Base-by-base conservation (phyloP, 2,329 filamentous ascomycete genomes). In the Colletotrichum sidae region DNA sequence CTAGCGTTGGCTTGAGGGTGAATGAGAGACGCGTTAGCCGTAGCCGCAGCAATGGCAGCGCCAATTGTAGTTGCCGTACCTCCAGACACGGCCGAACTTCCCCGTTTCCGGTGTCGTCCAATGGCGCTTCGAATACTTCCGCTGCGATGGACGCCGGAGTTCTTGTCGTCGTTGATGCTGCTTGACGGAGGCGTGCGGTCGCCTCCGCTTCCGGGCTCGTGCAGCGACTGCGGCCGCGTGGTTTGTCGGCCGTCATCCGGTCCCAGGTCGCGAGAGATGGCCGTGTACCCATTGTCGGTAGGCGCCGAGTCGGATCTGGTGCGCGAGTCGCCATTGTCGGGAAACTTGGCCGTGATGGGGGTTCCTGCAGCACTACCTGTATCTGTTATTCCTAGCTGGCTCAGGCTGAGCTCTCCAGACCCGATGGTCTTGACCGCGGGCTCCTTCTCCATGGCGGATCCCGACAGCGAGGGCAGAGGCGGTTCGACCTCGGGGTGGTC, bases 401-500 rank as follows among this genome's bases (percentile, higher is more conserved):
- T 94, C 61, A 98, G 85, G 75, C 93, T 97, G 52, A 99, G 82
- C 73, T 97, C 92, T 6, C 96, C 96, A 72, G 88, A 89, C 11
- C 96, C 96, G 54, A 99, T 83, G 1, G 96, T 98, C 73, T 95
- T 93, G 2, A 97, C 87, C 1, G 96, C 94, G 11, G 90, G 88
- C 70, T 93, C 90, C 67, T 85, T 85, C 60, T 83, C 83, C 76
- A 80, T 82, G 60, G 70, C 77, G 55, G 74, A 55, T 79, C 44
- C 58, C 59, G 59, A 47, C 12, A 51, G 47, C 37, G 54, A 66
- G 34, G 46, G 56, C 13, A 63, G 58, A 15, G 79, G 76, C n/a
- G 80, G 76, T 63, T 84, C 81, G 44, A 81, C 76, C 70, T 84
- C 79, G 60, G 83, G 76, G 37, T 74, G 77, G 65, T 78, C 74